Evolutionary conservation across 352 stramenopile species (phyloP), one percentile per base, ranked within the genome.

Genomic region (Saprolegnia diclina): DNA sequence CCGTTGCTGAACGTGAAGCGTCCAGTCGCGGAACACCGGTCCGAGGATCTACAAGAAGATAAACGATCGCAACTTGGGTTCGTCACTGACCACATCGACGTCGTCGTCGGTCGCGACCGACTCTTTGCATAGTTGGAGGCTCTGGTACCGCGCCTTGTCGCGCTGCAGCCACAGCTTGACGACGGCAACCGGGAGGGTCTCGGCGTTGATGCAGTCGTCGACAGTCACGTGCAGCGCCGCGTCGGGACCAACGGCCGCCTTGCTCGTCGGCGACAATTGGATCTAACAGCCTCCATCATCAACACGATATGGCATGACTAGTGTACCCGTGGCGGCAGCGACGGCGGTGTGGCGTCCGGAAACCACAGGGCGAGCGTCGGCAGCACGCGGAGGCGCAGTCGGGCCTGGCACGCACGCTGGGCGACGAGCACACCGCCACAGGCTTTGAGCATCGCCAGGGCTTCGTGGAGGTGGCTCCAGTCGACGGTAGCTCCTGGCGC

Each of bases 1-100:
- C n/a, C 91, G 73, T 22, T 77, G 75, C 67, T 94, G 86, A 0
- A 74, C 84, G 0, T 81, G 74, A 6, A 74, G 74, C 18, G 79
- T 87, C 80, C 80, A 87, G 13, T 72, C 14, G 21, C 26, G 13
- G 18, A 69, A 69, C 11, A 67, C 14, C 10, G 42, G 48, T 11
- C 45, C 44, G 9, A 67, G 26, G 6, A 55, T 22, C 61, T 67
- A 65, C 19, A 5, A 18, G 22, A 35, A 2, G 29, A 35, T 35
- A 35, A 35, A 5, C 29, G 57, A 35, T 54, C 7, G 26, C 19
- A 1, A 21, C 48, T 24, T 35, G 19, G 48, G 48, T 32, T 29
- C 48, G 18, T 22, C 50, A 57, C 18, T 32, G 32, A 68, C 32
- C 62, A 24, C 22, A 63, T 52, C 45, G 53, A 32, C 52, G 21